Evolutionary conservation across 2,329 filamentous ascomycete genomes (phyloP), one percentile per base, ranked within the genome.

Genomic region (Pleomassaria siparia): DNA sequence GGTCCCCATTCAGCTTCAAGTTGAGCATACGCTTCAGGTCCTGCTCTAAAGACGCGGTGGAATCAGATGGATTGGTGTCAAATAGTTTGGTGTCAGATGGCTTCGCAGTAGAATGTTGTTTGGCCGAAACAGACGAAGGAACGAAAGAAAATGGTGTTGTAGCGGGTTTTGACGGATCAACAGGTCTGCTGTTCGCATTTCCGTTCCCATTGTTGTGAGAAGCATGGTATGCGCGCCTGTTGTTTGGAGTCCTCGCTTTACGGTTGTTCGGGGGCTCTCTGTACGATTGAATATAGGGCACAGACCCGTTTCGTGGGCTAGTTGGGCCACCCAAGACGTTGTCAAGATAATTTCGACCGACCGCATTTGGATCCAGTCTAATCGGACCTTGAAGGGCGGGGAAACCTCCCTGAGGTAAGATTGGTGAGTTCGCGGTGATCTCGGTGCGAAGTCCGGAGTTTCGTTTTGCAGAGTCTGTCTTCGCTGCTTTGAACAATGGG

Each of bases 401-500:
- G 45, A 67, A 66, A 3, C 50, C 46, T 32, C 47, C 53, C 32
- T 63, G 63, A 15, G 55, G 46, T 15, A 61, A 44, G 13, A 59
- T 37, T 9, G 67, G 63, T 20, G 66, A 67, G 44, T 65, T 61
- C 11, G 66, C 62, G 9, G 62, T 69, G 33, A 75, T 60, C 47
- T 76, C 72, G 25, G 74, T 74, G 13, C 74, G 72, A 9, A 76
- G 65, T 41, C 66, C 63, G 25, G 75, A 76, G 24, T 73, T 71
- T 26, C 71, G 72, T 37, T 69, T 64, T 4, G 69, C n/a, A 11
- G 72, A 68, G 32, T 76, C 72, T n/a, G 61, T 57, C 45, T 74
- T 72, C 12, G 72, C 72, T 25, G 74, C 74, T 53, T 76, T 72
- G 67, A 79, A 78, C 20, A 78, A 52, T 3, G 74, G 74, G 2